Conservation (phyloP, 345 rosid genomes). For the Syzygium oleosum region DNA sequence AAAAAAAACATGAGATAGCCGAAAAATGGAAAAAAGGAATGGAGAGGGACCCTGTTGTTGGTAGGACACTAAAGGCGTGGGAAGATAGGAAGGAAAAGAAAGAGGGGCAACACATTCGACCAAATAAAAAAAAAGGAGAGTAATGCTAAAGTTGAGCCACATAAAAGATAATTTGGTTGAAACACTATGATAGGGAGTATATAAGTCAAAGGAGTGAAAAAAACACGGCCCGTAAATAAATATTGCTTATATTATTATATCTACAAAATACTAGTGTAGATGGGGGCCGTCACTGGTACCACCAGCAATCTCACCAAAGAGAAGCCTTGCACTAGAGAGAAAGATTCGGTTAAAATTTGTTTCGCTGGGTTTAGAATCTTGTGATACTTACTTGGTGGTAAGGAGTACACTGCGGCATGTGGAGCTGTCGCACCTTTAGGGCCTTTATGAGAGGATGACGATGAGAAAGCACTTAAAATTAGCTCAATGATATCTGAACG, state of each 20-base stretch:
- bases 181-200: not conserved
- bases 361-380: not conserved
- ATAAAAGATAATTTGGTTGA: not conserved
- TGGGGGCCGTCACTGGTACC: rapidly evolving
- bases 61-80: too few relatives aligned
- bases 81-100: not conserved
- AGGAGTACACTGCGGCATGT: rapidly evolving
- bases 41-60: too few relatives aligned
- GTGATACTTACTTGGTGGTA: rapidly evolving
- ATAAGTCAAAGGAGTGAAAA: not conserved
- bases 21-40: too few relatives aligned
- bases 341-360: not conserved
- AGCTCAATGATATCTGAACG: rapidly evolving
- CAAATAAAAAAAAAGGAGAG: not conserved
- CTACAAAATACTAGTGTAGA: not conserved
- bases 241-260: not conserved
- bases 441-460: not conserved
- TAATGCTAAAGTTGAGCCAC: not conserved
- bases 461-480: not conserved
- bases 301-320: not conserved
- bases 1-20: too few relatives aligned
- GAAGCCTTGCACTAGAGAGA: too few relatives aligned
- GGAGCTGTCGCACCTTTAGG: not conserved
- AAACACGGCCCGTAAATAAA: not conserved
- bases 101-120: not conserved